Evolutionary conservation across 106 monocot species (phyloP), one percentile per base, ranked within the genome.

Genomic region (Ottelia alismoides): DNA sequence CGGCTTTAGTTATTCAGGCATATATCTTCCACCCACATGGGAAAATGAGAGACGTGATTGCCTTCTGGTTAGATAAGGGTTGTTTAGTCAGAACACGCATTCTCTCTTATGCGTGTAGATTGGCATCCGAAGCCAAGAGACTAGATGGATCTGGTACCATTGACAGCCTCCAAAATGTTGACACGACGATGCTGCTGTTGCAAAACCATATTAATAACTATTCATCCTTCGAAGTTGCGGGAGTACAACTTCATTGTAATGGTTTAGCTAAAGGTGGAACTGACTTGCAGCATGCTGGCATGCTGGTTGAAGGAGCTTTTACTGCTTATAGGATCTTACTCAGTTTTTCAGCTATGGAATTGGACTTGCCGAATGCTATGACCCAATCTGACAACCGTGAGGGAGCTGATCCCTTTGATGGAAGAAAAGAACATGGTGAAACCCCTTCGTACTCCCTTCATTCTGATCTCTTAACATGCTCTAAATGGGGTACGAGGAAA

Each of bases 21-120:
- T 60, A 60, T 20, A 60, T 60, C 26, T 60, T 47, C 23, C 28
- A 28, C 28, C 60, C 45, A 31, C 60, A 60, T 21, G 48, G 48
- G 20, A 46, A 25, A 46, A 60, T 60, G 60, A 25, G 45, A 20
- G 12, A 48, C n/a, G 5, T 60, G 25, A 11, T 60, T 27, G 27
- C n/a, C 3, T 60, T 47, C 48, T 60, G 60, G 60, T 60, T 47
- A 27, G 17, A 21, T 25, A 47, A 60, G 23, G 44, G 60, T 9
- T 60, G 46, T 30, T 47, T 28, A 26, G 46, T 60, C 25, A 47
- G 60, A 1, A 47, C 60, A 28, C 47, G 48, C 5, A 14, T 60
- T 44, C 22, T 60, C 17, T 22, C 27, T 17, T 47, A 45, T 32
- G 60, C 45, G 2, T 60, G 16, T 21, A 23, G 60, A 2, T 60